Percentiles rank a stretch among this genome's conserved stretches.
Conservation (phyloP, 163 green algal species). For the Prototheca wickerhamii region DNA sequence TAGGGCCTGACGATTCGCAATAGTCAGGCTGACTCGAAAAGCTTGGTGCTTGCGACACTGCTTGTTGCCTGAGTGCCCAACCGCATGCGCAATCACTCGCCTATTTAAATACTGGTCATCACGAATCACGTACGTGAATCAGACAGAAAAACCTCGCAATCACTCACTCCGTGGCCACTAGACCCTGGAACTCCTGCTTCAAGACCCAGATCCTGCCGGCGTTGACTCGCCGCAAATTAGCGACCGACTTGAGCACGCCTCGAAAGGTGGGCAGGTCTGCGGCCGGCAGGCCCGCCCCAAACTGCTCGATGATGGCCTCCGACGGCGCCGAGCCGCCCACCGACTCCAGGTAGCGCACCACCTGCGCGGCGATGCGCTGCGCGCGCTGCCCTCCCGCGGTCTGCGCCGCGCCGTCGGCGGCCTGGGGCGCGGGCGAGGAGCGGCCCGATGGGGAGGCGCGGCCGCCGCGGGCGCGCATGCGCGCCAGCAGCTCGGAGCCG, state of each 20-base stretch:
- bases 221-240: conserved; percentile 31
- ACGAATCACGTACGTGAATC: no score
- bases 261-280: conserved; percentile 56
- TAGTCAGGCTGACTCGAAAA: no score
- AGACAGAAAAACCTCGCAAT: no score
- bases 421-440: no score
- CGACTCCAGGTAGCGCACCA: conserved; percentile 51
- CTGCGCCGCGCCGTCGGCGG: no score
- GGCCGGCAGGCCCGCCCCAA: conserved; percentile 29
- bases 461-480: conserved; percentile 21
- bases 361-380: conserved; percentile 30
- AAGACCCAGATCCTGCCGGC: conserved; percentile 44
- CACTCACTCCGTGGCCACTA: no score
- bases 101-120: no score
- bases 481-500: conserved; percentile 37
- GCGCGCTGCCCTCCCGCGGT: no score
- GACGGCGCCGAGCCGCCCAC: conserved; percentile 37
- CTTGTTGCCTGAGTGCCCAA: no score
- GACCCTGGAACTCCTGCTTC: conserved; percentile 15
- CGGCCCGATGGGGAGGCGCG: background rate
- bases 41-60: no score
- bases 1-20: no score
- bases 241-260: conserved; percentile 62
- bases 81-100: no score
- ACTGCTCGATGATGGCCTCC: conserved; percentile 51